phyloP scores from a whole-genome alignment of 768 basidiomycete genomes.

The Russula olivacea region DNA sequence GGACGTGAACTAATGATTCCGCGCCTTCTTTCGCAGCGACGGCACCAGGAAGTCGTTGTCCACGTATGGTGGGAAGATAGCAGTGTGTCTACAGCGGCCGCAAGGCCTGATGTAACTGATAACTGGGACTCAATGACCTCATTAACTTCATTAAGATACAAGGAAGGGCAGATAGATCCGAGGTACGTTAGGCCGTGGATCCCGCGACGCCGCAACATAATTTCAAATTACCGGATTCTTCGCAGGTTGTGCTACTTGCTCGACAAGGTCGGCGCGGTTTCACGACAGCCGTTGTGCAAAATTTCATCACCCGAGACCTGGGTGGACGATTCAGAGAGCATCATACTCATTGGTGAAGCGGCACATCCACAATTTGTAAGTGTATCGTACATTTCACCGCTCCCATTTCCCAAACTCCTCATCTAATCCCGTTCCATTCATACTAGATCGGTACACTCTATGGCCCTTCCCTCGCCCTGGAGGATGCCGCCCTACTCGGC shows the following conservation, averaged over 20 bases:
- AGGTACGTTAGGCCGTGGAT: conserved; percentile 2
- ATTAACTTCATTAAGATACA: conserved; percentile 13
- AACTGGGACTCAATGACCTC: conserved; percentile 14
- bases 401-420: not conserved
- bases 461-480: conserved; percentile 27
- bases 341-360: conserved; percentile 37
- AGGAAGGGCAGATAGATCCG: conserved; percentile 16
- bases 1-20: not conserved
- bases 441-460: conserved; percentile 35
- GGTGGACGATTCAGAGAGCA: conserved; percentile 34
- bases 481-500: conserved; percentile 32
- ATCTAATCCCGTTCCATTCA: not conserved
- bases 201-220: not conserved
- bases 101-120: not conserved
- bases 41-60: conserved; percentile 14
- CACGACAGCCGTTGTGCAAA: conserved; percentile 28
- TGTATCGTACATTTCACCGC: conserved; percentile 4
- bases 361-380: conserved; percentile 31
- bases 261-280: conserved; percentile 12
- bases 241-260: conserved; percentile 18
- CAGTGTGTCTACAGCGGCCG: not conserved
- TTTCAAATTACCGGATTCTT: not conserved
- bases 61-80: conserved; percentile 19
- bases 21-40: conserved; percentile 10
- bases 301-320: conserved; percentile 35